These are phyloP conservation scores for Hylodesmum podocarpum DNA, from an alignment of 306 rosid species.

Conservation along the genomic window DNA sequence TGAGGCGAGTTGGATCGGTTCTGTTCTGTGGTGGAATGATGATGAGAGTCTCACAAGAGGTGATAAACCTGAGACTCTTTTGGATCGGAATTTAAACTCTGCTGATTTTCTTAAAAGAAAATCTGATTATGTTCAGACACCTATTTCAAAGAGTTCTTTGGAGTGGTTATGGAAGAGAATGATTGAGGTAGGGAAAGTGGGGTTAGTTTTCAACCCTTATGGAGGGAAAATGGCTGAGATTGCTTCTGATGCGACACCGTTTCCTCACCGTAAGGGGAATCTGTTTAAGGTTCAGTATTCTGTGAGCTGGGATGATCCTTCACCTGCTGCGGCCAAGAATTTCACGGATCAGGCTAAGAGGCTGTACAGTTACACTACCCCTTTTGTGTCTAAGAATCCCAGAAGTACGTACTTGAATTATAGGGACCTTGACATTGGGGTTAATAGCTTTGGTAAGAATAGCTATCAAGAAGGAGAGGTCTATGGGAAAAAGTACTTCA, in stretches of 20 bases:
- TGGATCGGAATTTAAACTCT: constrained; percentile 32
- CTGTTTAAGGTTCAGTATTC: constrained; percentile 70
- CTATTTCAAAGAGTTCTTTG: constrained; percentile 34
- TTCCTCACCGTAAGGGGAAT: constrained; percentile 77
- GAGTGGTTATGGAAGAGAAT: constrained; percentile 36
- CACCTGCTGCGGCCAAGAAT: constrained; percentile 13
- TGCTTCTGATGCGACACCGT: constrained; percentile 50
- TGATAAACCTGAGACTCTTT: constrained; percentile 31
- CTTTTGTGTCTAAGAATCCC: constrained; percentile 68
- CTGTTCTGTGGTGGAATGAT: constrained; percentile 41
- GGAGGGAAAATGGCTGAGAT: constrained; percentile 49
- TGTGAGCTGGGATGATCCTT: constrained; percentile 53
- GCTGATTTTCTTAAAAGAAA: constrained; percentile 35
- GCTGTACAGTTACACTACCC: constrained; percentile 62
- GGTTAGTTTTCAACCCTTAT: constrained; percentile 47
- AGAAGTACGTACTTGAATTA: constrained; percentile 54
- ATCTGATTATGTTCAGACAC: constrained; percentile 42
- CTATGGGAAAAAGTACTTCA: constrained; percentile 65
- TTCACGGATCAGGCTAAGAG: constrained; percentile 35
- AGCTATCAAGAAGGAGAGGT: constrained; percentile 56
- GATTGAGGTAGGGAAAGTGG: constrained; percentile 40
- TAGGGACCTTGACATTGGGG: constrained; percentile 77
- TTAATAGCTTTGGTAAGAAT: constrained; percentile 31
- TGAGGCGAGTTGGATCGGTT: constrained; percentile 42
- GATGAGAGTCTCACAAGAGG: background rate